phyloP scores from a whole-genome alignment of 495 filamentous ascomycete genomes.

The Hypoxylon perforatum region DNA sequence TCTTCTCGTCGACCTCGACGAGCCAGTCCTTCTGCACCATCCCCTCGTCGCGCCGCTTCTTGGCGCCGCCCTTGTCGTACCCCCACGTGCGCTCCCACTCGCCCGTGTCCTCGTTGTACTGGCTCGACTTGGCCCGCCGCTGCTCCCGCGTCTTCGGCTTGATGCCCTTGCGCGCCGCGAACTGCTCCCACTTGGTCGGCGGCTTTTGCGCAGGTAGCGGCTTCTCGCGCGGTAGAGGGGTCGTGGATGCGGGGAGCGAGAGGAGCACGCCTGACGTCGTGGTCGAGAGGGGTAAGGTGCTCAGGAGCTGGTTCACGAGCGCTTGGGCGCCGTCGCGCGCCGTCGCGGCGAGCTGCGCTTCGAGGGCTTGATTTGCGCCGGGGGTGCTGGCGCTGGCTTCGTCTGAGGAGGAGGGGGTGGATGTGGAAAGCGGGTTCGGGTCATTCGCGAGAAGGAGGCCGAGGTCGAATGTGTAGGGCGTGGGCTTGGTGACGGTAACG shows the following conservation, averaged over 20 bases:
- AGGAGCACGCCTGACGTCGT: slow-evolving; percentile 77
- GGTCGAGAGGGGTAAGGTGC: slow-evolving; percentile 77
- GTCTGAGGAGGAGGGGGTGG: slow-evolving; percentile 42
- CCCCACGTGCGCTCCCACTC: slow-evolving; percentile 96
- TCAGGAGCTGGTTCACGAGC: slow-evolving; percentile 88
- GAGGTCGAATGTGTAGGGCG: slow-evolving; percentile 91
- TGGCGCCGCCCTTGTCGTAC: slow-evolving; percentile 88
- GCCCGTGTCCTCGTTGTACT: slow-evolving; percentile 84
- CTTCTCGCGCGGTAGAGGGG: slow-evolving; percentile 86
- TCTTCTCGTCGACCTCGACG: slow-evolving; percentile 88
- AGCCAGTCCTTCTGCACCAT: slow-evolving; percentile 76
- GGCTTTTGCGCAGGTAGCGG: slow-evolving; percentile 81
- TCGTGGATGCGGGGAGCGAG: slow-evolving; percentile 74
- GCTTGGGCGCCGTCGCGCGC: slow-evolving; percentile 89
- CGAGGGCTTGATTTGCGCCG: too few species aligned
- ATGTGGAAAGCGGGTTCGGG: slow-evolving; percentile 77
- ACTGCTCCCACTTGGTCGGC: slow-evolving; percentile 92
- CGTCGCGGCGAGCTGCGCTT: slow-evolving; percentile 69
- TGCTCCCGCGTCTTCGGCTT: slow-evolving; percentile 77
- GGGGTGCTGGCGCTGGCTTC: slow-evolving; percentile 52
- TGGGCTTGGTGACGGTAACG: slow-evolving; percentile 81
- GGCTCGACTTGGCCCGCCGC: slow-evolving; percentile 68
- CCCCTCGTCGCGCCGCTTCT: slow-evolving; percentile 65
- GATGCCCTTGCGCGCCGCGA: slow-evolving; percentile 96
- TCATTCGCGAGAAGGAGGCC: slow-evolving; percentile 85